Evolutionary conservation across 2,329 filamentous ascomycete genomes (phyloP).

Genomic region (Byssochlamys sp.): DNA sequence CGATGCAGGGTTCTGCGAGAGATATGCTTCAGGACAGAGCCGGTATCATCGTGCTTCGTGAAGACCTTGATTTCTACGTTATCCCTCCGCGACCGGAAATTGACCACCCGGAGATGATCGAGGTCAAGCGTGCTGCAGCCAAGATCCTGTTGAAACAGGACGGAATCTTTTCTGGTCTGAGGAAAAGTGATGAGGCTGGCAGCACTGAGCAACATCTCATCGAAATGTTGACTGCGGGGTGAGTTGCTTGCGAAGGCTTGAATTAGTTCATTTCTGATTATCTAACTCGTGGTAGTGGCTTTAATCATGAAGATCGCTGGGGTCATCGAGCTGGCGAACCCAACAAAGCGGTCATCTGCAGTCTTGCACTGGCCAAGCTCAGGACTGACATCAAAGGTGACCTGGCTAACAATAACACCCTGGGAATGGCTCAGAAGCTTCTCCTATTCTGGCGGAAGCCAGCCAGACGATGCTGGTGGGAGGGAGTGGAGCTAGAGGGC

Average conservation of each 20-base stretch:
- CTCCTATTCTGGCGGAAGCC: conserved; percentile 97
- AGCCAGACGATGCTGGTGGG: conserved; percentile 95
- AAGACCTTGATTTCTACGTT: conserved; percentile 94
- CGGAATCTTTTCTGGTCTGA: conserved; percentile 89
- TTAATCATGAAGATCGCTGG: conserved; percentile 92
- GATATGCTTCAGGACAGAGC: conserved; percentile 78
- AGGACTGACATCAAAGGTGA: conserved; percentile 81
- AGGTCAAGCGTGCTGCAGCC: conserved; percentile 86
- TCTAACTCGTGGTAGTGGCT: conserved; percentile 55
- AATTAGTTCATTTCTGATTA: background rate
- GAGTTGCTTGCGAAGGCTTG: conserved; percentile 29
- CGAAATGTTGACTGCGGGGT: conserved; percentile 98
- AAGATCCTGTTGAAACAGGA: conserved; percentile 77
- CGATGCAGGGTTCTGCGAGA: conserved; percentile 58
- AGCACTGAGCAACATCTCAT: conserved; percentile 97
- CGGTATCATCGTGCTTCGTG: conserved; percentile 90
- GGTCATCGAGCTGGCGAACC: conserved; percentile 95
- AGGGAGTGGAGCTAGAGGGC: conserved; percentile 81
- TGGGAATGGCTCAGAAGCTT: conserved; percentile 97
- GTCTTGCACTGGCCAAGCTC: conserved; percentile 80
- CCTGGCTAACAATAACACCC: conserved; percentile 62
- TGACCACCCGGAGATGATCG: conserved; percentile 79
- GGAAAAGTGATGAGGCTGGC: conserved; percentile 88
- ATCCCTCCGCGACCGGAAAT: conserved; percentile 83
- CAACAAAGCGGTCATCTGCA: conserved; percentile 97